Evolutionary conservation across 768 basidiomycete genomes (phyloP).

Genomic region (Chalciporus pseudorubinellus): DNA sequence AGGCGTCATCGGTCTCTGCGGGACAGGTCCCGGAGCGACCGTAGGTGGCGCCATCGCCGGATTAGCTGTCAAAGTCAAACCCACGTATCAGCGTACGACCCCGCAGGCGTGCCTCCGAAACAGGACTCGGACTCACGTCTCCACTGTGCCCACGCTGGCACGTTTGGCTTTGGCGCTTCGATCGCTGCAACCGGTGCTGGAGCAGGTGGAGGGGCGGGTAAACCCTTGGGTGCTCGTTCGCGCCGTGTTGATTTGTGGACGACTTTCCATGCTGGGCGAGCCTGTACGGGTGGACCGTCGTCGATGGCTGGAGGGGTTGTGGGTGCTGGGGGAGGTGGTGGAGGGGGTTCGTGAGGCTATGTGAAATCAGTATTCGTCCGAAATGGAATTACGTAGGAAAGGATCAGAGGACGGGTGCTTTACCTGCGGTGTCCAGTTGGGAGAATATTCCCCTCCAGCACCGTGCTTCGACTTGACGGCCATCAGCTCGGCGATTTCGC

Average conservation of each 20-base stretch:
- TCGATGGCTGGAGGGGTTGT: conserved; percentile 48
- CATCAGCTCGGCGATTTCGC: conserved; percentile 85
- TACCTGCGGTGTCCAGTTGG: conserved; percentile 70
- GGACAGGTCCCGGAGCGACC: conserved; percentile 31
- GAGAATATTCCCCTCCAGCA: conserved; percentile 72
- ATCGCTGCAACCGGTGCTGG: conserved; percentile 38
- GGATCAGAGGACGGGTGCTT: conserved; percentile 13
- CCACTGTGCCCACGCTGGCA: conserved; percentile 87
- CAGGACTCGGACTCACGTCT: conserved; percentile 52
- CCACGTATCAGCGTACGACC: neutral
- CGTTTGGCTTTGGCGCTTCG: conserved; percentile 46
- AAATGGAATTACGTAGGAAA: neutral
- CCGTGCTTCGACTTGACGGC: conserved; percentile 80
- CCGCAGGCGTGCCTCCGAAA: neutral
- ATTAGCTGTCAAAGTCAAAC: conserved; percentile 46
- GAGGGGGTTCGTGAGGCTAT: conserved; percentile 35
- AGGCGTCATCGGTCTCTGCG: conserved; percentile 40
- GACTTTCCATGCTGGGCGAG: conserved; percentile 72
- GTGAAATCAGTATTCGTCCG: neutral
- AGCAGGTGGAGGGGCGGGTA: conserved; percentile 29
- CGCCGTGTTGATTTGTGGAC: conserved; percentile 64
- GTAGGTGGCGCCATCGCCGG: conserved; percentile 60
- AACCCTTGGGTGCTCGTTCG: conserved; percentile 43
- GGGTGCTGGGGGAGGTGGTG: conserved; percentile 37
- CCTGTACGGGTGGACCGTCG: conserved; percentile 44